phyloP scores from a whole-genome alignment of 768 basidiomycete species.

The Boletus insuetus region DNA sequence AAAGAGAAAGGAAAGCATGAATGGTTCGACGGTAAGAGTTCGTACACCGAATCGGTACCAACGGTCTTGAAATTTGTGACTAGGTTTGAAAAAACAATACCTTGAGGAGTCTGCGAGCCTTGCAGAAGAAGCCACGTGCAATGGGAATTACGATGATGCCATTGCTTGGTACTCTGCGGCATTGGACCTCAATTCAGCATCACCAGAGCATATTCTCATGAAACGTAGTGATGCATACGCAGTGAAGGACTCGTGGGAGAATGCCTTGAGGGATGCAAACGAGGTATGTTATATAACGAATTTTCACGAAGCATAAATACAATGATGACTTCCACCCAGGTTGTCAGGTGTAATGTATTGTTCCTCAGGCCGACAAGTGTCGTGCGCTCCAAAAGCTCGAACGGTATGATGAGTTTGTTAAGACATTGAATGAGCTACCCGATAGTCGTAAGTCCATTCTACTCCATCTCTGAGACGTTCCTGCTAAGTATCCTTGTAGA shows the following conservation, averaged over 20 bases:
- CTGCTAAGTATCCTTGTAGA: background rate
- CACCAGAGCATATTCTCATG: background rate
- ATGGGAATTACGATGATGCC: background rate
- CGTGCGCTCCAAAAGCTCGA: slow-evolving; percentile 1
- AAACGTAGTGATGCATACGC: slow-evolving; percentile 10
- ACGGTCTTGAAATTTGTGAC: background rate
- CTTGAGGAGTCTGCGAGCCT: background rate
- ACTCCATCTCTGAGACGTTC: background rate
- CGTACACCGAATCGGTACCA: background rate
- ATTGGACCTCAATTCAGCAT: background rate
- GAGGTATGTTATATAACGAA: background rate
- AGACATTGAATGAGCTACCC: background rate
- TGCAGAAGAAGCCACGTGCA: slow-evolving; percentile 4
- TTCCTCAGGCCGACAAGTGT: background rate
- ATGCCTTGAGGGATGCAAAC: slow-evolving; percentile 4
- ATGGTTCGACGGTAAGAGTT: slow-evolving; percentile 5
- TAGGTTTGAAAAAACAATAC: background rate
- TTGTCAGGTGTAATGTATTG: background rate
- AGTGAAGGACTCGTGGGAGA: background rate
- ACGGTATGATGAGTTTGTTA: background rate
- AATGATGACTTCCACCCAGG: background rate
- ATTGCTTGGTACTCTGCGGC: background rate
- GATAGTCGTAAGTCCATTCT: background rate
- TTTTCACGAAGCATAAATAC: background rate
- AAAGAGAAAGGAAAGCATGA: background rate